Evolutionary conservation across 305 asterid species (phyloP), one percentile per base, ranked within the genome.

Genomic region (Rubia tinctorum): DNA sequence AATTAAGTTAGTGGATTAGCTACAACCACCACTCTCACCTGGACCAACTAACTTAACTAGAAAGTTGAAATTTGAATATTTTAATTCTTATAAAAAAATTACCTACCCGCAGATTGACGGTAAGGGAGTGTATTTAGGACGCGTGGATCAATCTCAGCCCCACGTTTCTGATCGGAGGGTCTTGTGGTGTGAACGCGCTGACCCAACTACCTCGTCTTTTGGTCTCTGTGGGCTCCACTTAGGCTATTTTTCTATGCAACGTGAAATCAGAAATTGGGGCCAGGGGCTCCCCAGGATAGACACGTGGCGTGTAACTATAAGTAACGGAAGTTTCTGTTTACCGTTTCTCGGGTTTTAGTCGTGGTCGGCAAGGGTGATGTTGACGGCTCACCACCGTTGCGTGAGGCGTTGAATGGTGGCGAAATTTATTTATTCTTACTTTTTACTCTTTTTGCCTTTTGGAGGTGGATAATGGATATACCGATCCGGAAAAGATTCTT

Each of bases 1-100:
- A 1, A 58, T 53, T 10, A 1, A 7, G 37, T 51, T 27, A 27
- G 30, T 69, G 63, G 63, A 30, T 44, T 7, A 9, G 39, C 30
- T 18, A 9, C 8, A 5, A 42, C 13, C 66, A 9, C 10, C 37
- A 14, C 49, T 23, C 39, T 42, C n/a, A n/a, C 7, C 72, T n/a
- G 61, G 74, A 68, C 74, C 77, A 72, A 72, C 71, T 72, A 72
- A 72, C 73, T n/a, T 44, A 42, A 67, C 80, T 59, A 43, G 25
- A 72, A 67, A 47, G 30, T 67, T 77, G 18, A 61, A 25, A 25
- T 4, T 25, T 61, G 23, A 53, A 53, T 18, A 18, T 18, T 53
- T 53, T 18, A 17, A 6, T 53, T 6, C 5, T 53, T 6, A 6
- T 1, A 6, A 53, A 27, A 27, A 27, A 1, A 53, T 53, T 18